These are phyloP conservation scores for Calendula officinalis DNA, from an alignment of 129 eudicot genomes.

Conservation along the genomic window DNA sequence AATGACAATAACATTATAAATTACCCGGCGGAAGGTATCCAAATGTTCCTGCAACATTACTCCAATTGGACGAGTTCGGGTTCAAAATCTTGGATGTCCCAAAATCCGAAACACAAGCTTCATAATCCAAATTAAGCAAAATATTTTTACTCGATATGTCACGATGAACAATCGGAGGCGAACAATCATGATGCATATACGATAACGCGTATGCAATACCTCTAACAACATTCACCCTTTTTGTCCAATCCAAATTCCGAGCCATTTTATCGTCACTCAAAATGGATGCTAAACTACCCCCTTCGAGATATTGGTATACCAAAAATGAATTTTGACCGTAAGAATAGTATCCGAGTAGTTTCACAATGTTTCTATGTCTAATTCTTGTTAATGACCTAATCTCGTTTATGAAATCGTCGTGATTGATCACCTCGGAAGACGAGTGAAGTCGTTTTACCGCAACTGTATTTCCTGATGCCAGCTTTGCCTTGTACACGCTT, in stretches of 20 bases:
- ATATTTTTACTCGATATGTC: slow-evolving; percentile 40
- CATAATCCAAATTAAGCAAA: slow-evolving; percentile 31
- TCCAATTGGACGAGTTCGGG: slow-evolving; percentile 30
- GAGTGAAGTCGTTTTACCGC: slow-evolving; percentile 27
- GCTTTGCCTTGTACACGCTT: slow-evolving; percentile 31
- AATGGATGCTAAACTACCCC: slow-evolving; percentile 22
- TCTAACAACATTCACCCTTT: slow-evolving; percentile 33
- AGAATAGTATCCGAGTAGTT: slow-evolving; percentile 30
- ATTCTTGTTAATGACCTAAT: slow-evolving; percentile 29
- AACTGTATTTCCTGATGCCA: slow-evolving; percentile 14
- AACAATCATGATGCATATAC: slow-evolving; percentile 43
- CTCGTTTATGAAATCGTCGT: slow-evolving; percentile 22
- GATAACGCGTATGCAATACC: slow-evolving; percentile 35
- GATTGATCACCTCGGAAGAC: slow-evolving; percentile 10
- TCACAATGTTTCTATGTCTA: slow-evolving; percentile 33
- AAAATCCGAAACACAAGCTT: slow-evolving; percentile 41
- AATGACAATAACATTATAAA: not conserved
- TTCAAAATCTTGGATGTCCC: slow-evolving; percentile 31
- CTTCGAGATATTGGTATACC: slow-evolving; percentile 32
- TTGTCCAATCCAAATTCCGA: slow-evolving; percentile 22
- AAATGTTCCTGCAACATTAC: slow-evolving; percentile 32
- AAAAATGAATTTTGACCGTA: slow-evolving; percentile 27
- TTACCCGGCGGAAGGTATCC: slow-evolving; percentile 46
- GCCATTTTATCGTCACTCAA: slow-evolving; percentile 1
- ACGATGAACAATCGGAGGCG: slow-evolving; percentile 34